A percentile compares a stretch with the other conserved stretches of the same genome.
Evolutionary conservation across 441 rosid genomes (phyloP).

Genomic region (Erodium texanum): DNA sequence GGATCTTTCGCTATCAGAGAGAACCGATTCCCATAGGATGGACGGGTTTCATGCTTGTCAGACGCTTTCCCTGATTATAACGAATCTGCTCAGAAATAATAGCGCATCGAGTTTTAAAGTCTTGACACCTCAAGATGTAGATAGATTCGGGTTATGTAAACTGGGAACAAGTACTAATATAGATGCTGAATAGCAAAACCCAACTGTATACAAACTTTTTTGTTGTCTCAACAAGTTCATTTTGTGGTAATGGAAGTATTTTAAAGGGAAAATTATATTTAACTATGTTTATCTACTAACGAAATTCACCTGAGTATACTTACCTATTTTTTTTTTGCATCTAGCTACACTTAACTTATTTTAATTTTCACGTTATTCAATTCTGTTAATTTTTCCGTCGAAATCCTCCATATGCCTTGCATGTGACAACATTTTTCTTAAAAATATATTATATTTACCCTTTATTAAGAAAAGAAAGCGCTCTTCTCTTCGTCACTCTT

Average conservation of each 20-base stretch:
- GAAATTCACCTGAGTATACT: too few relatives aligned
- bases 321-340: too few relatives aligned
- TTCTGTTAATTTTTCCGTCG: too few relatives aligned
- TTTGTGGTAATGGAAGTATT: background rate
- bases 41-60: slow-evolving; percentile 61
- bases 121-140: slow-evolving; percentile 27
- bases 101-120: slow-evolving; percentile 23
- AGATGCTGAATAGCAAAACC: slow-evolving; percentile 19
- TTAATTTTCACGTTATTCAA: too few relatives aligned
- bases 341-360: too few relatives aligned
- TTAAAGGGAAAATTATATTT: too few relatives aligned
- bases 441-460: too few relatives aligned
- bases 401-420: too few relatives aligned
- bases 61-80: slow-evolving; percentile 35
- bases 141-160: slow-evolving; percentile 34
- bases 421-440: too few relatives aligned
- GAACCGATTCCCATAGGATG: slow-evolving; percentile 33
- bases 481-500: too few relatives aligned
- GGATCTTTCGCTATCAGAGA: slow-evolving; percentile 35
- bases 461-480: too few relatives aligned
- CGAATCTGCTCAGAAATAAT: slow-evolving; percentile 36
- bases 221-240: background rate
- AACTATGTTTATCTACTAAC: too few relatives aligned
- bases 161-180: slow-evolving; percentile 52
- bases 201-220: background rate